Percentiles rank a stretch among this genome's conserved stretches.
phyloP scores from a whole-genome alignment of 2,329 filamentous ascomycete genomes.

The Zymoseptoria tritici region DNA sequence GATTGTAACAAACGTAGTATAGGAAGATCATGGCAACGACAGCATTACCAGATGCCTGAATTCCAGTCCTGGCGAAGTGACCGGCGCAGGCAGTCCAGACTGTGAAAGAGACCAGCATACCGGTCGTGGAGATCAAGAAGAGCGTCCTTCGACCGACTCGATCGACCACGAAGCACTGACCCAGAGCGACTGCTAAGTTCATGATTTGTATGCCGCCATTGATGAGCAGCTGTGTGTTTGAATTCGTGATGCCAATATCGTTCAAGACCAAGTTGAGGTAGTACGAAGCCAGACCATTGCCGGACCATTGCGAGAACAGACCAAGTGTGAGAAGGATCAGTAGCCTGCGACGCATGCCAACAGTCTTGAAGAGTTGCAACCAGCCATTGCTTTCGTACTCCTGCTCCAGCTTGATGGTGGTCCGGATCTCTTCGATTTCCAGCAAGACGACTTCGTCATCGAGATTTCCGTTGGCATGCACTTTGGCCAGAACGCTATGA shows the following conservation, averaged over 20 bases:
- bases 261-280: slow-evolving; percentile 31
- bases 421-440: slow-evolving; percentile 45
- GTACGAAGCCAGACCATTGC: slow-evolving; percentile 45
- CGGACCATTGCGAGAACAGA: slow-evolving; percentile 53
- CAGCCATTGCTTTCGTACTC: slow-evolving; percentile 42
- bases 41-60: slow-evolving; percentile 21
- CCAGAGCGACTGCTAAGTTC: slow-evolving; percentile 50
- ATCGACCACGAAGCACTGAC: slow-evolving; percentile 31
- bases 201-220: slow-evolving; percentile 52
- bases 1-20: slow-evolving; percentile 32
- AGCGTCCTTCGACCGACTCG: slow-evolving; percentile 29
- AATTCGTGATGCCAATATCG: slow-evolving; percentile 30
- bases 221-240: slow-evolving; percentile 34
- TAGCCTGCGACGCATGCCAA: slow-evolving; percentile 49
- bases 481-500: slow-evolving; percentile 44
- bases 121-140: slow-evolving; percentile 32
- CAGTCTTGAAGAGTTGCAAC: slow-evolving; percentile 41
- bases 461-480: slow-evolving; percentile 44
- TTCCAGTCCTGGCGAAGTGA: slow-evolving; percentile 18
- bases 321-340: slow-evolving; percentile 48
- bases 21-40: slow-evolving; percentile 30
- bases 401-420: slow-evolving; percentile 42
- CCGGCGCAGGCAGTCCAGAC: slow-evolving; percentile 34
- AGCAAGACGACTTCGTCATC: slow-evolving; percentile 41
- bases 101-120: slow-evolving; percentile 35